Conservation (phyloP, 257 asterid genomes). For the Eustoma russellianum region DNA sequence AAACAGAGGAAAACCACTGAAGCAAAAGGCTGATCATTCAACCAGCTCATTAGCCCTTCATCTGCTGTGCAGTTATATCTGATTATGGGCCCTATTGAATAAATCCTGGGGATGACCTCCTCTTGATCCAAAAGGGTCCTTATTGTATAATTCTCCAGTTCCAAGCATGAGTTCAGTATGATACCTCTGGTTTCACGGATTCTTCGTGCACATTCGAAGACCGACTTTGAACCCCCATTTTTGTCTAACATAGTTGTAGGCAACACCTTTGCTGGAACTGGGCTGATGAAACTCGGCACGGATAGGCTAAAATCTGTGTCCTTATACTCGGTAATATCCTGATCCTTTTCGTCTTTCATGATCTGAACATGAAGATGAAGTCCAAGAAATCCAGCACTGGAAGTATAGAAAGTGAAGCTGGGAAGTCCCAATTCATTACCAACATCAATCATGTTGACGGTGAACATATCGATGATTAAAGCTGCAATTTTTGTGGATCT, state of each 20-base stretch:
- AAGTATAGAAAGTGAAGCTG: slow-evolving; percentile 30
- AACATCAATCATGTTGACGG: slow-evolving; percentile 26
- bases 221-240: background rate
- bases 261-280: slow-evolving; percentile 22
- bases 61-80: slow-evolving; percentile 7
- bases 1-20: slow-evolving; percentile 23
- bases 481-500: slow-evolving; percentile 16
- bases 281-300: slow-evolving; percentile 12
- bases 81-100: slow-evolving; percentile 19
- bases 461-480: slow-evolving; percentile 39
- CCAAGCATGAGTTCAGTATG: slow-evolving; percentile 19
- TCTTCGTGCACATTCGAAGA: slow-evolving; percentile 3
- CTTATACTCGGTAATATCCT: slow-evolving; percentile 13
- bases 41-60: slow-evolving; percentile 13
- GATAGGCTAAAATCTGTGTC: slow-evolving; percentile 13
- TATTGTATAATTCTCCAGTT: slow-evolving; percentile 13
- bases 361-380: slow-evolving; percentile 17
- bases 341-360: slow-evolving; percentile 12
- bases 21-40: slow-evolving; percentile 13
- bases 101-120: slow-evolving; percentile 13
- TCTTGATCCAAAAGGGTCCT: slow-evolving; percentile 6
- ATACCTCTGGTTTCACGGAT: slow-evolving; percentile 18
- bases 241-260: slow-evolving; percentile 15
- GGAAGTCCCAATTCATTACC: slow-evolving; percentile 39
- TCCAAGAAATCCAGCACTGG: slow-evolving; percentile 33